Conservation (phyloP, 176 grass and related monocot genomes). For the Pontederia paniculata region DNA sequence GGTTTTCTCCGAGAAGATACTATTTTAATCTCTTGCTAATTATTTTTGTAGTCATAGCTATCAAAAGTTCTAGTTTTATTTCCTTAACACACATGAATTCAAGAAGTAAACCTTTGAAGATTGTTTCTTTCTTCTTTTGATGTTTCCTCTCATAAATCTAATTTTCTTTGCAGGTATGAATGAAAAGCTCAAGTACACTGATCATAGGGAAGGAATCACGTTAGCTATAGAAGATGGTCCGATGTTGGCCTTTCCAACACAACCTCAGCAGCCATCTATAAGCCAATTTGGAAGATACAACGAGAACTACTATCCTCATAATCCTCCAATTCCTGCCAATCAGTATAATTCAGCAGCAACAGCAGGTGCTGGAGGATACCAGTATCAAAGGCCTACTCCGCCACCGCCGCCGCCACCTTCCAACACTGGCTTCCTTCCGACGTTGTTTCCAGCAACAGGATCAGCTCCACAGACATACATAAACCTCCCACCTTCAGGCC, state of each 20-base stretch:
- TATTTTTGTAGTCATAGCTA: too few relatives aligned
- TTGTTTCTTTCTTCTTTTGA: background rate
- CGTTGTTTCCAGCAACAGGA: slow-evolving; percentile 26
- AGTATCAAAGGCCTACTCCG: slow-evolving; percentile 13
- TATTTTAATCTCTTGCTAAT: too few relatives aligned
- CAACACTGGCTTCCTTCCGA: slow-evolving; percentile 32
- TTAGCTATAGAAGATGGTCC: slow-evolving; percentile 88
- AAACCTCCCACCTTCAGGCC: slow-evolving; percentile 38
- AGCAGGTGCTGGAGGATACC: slow-evolving; percentile 21
- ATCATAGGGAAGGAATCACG: slow-evolving; percentile 46
- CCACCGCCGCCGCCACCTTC: slow-evolving; percentile 31
- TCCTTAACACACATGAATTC: too few relatives aligned
- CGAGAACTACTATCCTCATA: slow-evolving; percentile 15
- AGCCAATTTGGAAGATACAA: slow-evolving; percentile 14
- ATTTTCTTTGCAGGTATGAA: slow-evolving; percentile 34
- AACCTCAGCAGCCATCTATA: slow-evolving; percentile 9
- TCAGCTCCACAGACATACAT: slow-evolving; percentile 48
- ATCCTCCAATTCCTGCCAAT: slow-evolving; percentile 13
- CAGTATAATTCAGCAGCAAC: slow-evolving; percentile 14
- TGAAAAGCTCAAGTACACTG: slow-evolving; percentile 37
- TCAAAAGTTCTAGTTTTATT: too few relatives aligned
- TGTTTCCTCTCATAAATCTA: background rate
- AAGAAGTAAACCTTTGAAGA: too few relatives aligned
- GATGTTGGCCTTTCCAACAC: slow-evolving; percentile 42
- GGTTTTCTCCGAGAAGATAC: too few relatives aligned